Evolutionary conservation across 2,329 filamentous ascomycete species (phyloP).

Genomic region (Pyricularia grisea): DNA sequence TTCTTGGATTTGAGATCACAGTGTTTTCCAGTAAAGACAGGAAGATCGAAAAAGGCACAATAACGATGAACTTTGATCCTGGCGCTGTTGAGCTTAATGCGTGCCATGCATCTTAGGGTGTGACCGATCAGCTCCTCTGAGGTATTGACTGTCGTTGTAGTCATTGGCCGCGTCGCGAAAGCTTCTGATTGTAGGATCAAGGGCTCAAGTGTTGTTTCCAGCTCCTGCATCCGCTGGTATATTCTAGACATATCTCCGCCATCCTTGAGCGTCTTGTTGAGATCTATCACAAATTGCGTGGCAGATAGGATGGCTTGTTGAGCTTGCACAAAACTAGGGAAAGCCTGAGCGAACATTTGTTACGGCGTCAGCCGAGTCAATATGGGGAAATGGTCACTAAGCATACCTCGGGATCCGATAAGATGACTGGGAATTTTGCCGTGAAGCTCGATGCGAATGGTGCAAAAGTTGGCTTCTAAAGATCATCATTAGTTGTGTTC

Average conservation of each 20-base stretch:
- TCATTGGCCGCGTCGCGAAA: conserved; percentile 22
- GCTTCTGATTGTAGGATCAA: conserved; percentile 24
- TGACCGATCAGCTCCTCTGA: conserved; percentile 31
- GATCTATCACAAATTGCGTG: conserved; percentile 37
- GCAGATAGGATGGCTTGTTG: conserved; percentile 37
- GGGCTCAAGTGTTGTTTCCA: conserved; percentile 27
- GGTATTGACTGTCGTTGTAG: conserved; percentile 24
- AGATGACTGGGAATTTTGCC: conserved; percentile 29
- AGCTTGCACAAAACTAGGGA: conserved; percentile 31
- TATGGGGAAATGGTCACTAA: no score
- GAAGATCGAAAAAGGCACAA: conserved; percentile 38
- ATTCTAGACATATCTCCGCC: conserved; percentile 28
- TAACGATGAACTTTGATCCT: conserved; percentile 42
- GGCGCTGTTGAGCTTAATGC: conserved; percentile 41
- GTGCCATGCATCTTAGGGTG: conserved; percentile 34
- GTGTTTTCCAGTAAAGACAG: conserved; percentile 37
- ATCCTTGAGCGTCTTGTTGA: conserved; percentile 29
- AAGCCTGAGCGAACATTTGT: conserved; percentile 22
- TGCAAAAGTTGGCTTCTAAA: conserved; percentile 31
- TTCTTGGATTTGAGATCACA: conserved; percentile 32
- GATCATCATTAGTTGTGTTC: background rate
- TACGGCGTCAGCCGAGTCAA: background rate
- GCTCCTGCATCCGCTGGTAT: conserved; percentile 29
- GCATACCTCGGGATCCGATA: conserved; percentile 30
- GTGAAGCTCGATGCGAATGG: conserved; percentile 34